Evolutionary conservation across 1,139 yeast species (phyloP), one percentile per base, ranked within the genome.

Genomic region (Blastobotrys apis): DNA sequence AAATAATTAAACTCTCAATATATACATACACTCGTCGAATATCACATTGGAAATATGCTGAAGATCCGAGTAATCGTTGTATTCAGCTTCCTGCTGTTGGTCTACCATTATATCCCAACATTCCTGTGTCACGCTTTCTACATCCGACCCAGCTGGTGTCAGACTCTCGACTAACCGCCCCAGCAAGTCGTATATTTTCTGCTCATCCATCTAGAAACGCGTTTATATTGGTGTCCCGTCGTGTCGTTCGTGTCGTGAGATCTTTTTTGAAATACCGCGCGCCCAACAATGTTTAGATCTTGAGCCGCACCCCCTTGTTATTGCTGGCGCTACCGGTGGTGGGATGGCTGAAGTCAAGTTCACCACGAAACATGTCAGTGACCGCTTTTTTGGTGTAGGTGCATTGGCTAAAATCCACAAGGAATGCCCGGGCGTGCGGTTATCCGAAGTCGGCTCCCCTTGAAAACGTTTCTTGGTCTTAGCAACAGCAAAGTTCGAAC

Each of bases 71-170:
- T 31, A 41, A 30, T 45, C 48, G 17, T 23, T 26, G 23, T 34
- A 30, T 22, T 22, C 41, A 12, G 37, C 33, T 9, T 27, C 29
- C 16, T 17, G 41, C 9, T 38, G 37, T 17, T 23, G 22, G 21
- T 37, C 45, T 12, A 42, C 40, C 5, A 37, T 32, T 13, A 19
- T 26, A 9, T 42, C 41, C 34, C 40, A 42, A 40, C 45, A 42
- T 20, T 32, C 17, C 27, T 39, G 30, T 12, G 29, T 27, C 20
- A 43, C 30, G 17, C 31, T 31, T 16, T 31, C 38, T 15, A 30
- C 35, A 16, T 31, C 41, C 25, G 26, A 22, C 20, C 27, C 33
- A 6, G 5, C n/a, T 12, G 40, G 37, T 2, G 33, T 26, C n/a
- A 25, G 16, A 15, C 33, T 19, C 4, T 20, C 40, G 16, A 38